phyloP scores from a whole-genome alignment of 257 asterid genomes.

The Leonotis leonurus region DNA sequence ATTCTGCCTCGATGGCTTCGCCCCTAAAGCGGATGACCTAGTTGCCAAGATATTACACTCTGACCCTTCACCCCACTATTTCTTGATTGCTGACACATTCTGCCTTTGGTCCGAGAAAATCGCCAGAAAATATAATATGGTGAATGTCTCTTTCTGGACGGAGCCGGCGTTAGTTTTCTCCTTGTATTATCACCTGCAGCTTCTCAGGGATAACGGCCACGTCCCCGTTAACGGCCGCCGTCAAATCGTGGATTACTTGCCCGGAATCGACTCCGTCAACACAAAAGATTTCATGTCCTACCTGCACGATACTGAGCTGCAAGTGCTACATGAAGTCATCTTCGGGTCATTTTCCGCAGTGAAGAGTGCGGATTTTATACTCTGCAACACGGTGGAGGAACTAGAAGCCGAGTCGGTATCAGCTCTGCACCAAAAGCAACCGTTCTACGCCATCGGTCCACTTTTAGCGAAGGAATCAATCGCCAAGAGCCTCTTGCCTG shows the following conservation, averaged over 20 bases:
- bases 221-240: not conserved
- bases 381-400: slow-evolving; percentile 11
- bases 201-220: not conserved
- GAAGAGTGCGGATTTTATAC: slow-evolving; percentile 4
- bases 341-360: not conserved
- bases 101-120: slow-evolving; percentile 28
- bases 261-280: not conserved
- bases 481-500: not conserved
- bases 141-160: slow-evolving; percentile 44
- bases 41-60: slow-evolving; percentile 21
- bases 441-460: slow-evolving; percentile 16
- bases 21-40: slow-evolving; percentile 32
- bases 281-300: not conserved
- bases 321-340: not conserved
- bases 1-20: slow-evolving; percentile 21
- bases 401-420: not conserved
- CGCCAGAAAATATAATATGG: slow-evolving; percentile 30
- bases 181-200: not conserved
- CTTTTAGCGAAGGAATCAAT: not conserved
- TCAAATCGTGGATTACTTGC: not conserved
- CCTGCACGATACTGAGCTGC: not conserved
- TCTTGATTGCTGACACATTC: slow-evolving; percentile 36
- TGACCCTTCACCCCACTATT: slow-evolving; percentile 17
- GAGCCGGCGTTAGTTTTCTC: slow-evolving; percentile 38
- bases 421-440: not conserved